Base-by-base conservation (phyloP, 164 flowering plant species). In the Vitis amurensis region DNA sequence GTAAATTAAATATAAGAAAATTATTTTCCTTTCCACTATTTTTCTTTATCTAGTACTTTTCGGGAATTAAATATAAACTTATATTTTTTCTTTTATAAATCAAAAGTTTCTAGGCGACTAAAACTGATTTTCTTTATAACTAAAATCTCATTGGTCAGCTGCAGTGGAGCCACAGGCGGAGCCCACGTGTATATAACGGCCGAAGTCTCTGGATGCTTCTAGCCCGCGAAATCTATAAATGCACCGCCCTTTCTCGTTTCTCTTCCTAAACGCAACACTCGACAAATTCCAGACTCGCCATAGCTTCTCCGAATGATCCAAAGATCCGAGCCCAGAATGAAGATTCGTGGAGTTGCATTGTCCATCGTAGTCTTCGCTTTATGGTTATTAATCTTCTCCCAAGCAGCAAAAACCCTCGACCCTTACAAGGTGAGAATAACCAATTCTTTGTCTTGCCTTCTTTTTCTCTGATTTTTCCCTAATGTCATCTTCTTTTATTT, bases 361-460 rank as follows among this genome's bases (percentile, higher is more conserved):
- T 59, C n/a, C 16, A 14, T 79, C 16, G n/a, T 79, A 16, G 56
- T 85, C 6, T 63, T 62, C 4, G 62, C 6, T 37, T 37, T 61
- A 2, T 75, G 78, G 59, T 17, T 82, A 1, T 59, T 76, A 55
- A 3, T 73, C 17, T 17, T 71, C 62, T 5, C n/a, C 14, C 17
- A 57, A 14, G 83, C 67, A 72, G 89, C 88, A 8, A 86, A 88
- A 72, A 75, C 69, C 19, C 8, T 55, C 48, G 92, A 90, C 68
- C 92, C 84, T 0, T 90, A 88, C 74, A 87, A 90, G 91, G 95
- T 90, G 77, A 29, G 68, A 13, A 6, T 11, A 2, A 12, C 30
- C 62, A 15, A 13, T 16, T 13, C 13, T 12, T 19, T 37, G 57
- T 44, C 19, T 3, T 17, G 27, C 1, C 29, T 50, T n/a, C 10